Percentiles rank a stretch among this genome's conserved stretches.
Conservation (phyloP, 768 basidiomycete species). For the Aureoboletus auriporus region DNA sequence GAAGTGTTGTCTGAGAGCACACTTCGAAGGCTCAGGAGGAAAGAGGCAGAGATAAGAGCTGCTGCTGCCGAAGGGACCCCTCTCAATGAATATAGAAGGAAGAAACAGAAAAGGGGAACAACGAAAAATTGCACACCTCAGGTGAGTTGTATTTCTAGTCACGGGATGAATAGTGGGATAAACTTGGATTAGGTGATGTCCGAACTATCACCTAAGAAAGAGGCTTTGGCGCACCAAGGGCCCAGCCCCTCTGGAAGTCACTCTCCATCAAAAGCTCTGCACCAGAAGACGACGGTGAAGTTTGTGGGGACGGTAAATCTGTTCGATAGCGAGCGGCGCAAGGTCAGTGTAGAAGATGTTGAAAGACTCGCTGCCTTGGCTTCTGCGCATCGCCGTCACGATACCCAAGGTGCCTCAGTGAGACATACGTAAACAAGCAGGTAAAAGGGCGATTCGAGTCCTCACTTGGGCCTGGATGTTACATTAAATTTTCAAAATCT, state of each 20-base stretch:
- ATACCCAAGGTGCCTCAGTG: neutral
- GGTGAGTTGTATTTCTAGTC: constrained; percentile 5
- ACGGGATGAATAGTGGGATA: neutral
- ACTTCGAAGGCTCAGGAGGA: constrained; percentile 21
- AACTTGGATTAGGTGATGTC: constrained; percentile 1
- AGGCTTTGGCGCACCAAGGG: neutral
- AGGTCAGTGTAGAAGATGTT: constrained; percentile 12
- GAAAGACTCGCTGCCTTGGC: constrained; percentile 12
- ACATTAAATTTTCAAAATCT: neutral
- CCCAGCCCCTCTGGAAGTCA: neutral
- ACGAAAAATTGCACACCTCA: constrained; percentile 1
- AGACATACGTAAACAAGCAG: too few relatives aligned
- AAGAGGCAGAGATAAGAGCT: constrained; percentile 15
- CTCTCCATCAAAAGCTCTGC: neutral
- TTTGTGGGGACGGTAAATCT: neutral
- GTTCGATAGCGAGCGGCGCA: neutral
- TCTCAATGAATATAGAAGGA: constrained; percentile 20
- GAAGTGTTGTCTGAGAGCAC: constrained; percentile 23
- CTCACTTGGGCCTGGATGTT: too few relatives aligned
- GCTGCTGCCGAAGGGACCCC: constrained; percentile 20
- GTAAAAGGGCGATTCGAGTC: too few relatives aligned
- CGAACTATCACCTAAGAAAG: neutral
- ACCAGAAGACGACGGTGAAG: neutral
- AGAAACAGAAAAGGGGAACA: constrained; percentile 15
- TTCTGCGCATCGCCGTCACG: neutral